These are phyloP conservation scores for Hypoxylon fuscum DNA, from an alignment of 495 filamentous ascomycete species.

Conservation along the genomic window DNA sequence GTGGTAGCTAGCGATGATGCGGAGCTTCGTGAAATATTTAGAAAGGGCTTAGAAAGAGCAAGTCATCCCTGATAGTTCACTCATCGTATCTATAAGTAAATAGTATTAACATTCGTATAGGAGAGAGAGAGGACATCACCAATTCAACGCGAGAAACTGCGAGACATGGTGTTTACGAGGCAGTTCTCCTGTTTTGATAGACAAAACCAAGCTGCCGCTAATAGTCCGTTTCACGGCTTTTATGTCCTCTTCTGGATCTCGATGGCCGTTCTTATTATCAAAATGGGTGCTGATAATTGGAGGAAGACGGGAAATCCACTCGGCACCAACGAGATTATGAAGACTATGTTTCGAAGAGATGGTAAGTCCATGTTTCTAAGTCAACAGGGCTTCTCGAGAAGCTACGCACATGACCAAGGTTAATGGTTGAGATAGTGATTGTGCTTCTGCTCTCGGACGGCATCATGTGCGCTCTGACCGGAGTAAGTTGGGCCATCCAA, in stretches of 20 bases:
- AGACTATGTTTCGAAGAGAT: conserved; percentile 72
- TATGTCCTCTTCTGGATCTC: conserved; percentile 80
- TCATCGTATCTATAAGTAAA: neutral
- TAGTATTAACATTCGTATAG: conserved; percentile 24
- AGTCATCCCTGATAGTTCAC: neutral
- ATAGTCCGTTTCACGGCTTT: conserved; percentile 76
- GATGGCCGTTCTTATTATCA: conserved; percentile 67
- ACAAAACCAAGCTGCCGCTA: conserved; percentile 63
- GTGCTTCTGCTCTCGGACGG: conserved; percentile 73
- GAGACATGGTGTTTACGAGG: conserved; percentile 73
- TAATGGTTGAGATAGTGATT: conserved; percentile 50
- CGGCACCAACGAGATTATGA: conserved; percentile 73
- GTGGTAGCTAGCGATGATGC: conserved; percentile 66
- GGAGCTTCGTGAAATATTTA: conserved; percentile 62
- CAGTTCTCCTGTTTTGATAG: conserved; percentile 76
- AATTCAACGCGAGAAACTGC: conserved; percentile 60
- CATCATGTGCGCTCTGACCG: conserved; percentile 67
- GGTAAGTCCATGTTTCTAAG: conserved; percentile 18
- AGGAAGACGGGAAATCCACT: conserved; percentile 66
- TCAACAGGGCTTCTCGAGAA: neutral
- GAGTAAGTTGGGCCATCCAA: conserved; percentile 68
- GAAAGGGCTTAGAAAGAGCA: conserved; percentile 54
- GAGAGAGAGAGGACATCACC: conserved; percentile 36
- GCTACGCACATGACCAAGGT: neutral
- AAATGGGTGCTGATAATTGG: conserved; percentile 72